Evolutionary conservation across 179 eudicot species (phyloP).

Genomic region (Nepenthes alata): DNA sequence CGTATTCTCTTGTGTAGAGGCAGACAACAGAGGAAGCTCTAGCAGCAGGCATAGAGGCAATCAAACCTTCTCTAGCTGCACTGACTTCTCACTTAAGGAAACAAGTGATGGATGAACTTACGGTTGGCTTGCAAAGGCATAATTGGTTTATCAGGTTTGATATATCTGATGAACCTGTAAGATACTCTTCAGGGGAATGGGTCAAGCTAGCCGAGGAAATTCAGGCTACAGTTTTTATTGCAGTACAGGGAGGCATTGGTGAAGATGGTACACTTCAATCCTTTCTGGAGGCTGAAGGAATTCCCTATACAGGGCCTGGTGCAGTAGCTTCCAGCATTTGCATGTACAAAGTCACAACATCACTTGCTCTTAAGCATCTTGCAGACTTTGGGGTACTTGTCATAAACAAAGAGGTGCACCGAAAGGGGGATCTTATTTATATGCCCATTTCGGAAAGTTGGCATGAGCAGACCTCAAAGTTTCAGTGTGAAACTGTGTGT

Average conservation of each 20-base stretch:
- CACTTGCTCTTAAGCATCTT: conserved; percentile 44
- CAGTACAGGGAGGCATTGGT: conserved; percentile 98
- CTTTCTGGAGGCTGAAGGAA: conserved; percentile 55
- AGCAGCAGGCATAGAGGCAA: conserved; percentile 67
- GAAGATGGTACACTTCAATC: conserved; percentile 90
- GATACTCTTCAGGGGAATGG: conserved; percentile 51
- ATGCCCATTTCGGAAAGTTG: conserved; percentile 32
- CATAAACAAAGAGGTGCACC: background rate
- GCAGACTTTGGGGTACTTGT: conserved; percentile 6
- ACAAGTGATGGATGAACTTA: conserved; percentile 63
- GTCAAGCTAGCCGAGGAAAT: conserved; percentile 59
- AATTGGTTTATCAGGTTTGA: conserved; percentile 74
- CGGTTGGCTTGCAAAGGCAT: conserved; percentile 43
- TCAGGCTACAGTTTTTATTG: conserved; percentile 75
- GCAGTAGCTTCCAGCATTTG: conserved; percentile 40
- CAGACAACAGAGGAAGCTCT: conserved; percentile 86
- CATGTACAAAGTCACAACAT: conserved; percentile 56
- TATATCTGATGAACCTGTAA: conserved; percentile 65
- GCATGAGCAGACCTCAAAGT: conserved; percentile 13
- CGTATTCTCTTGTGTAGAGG: conserved; percentile 54
- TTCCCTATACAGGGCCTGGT: conserved; percentile 56
- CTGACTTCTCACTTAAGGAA: conserved; percentile 51
- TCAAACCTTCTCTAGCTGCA: conserved; percentile 56
- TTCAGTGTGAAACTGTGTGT: no score
- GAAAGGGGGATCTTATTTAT: conserved; percentile 35